Base-by-base conservation (phyloP, 306 rosid species). In the Betula pendula region DNA sequence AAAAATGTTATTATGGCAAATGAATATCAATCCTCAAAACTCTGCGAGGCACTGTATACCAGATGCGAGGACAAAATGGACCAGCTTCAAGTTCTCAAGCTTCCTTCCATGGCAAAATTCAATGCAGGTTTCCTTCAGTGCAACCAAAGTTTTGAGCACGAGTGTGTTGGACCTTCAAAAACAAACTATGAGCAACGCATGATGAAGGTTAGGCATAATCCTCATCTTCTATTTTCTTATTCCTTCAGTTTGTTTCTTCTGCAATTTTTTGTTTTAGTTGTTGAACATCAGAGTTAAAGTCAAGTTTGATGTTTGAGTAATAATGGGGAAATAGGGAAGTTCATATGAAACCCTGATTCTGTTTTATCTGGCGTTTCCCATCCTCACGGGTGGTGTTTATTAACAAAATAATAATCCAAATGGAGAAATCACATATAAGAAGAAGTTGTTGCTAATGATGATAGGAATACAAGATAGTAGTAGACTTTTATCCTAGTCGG, bases 41-140 rank as follows among this genome's bases (percentile, higher is more conserved):
- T 92, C 58, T 95, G 98, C 5, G 98, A 90, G 81, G 90, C 79
- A 62, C 79, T 90, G 76, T 95, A 92, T 83, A 95, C 85, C 47
- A 86, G 76, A 72, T 95, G 98, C 48, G 98, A 95, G 83, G 98
- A 95, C 76, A 74, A 80, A 76, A 92, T 95, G 98, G 98, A 95
- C 81, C 92, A 90, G 33, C 97, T 92, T 75, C 98, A 95, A 87
- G 89, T 81, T 81, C 97, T 95, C 50, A 85, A 87, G 79, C 98
- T 95, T 77, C 98, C 98, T 42, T 89, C 97, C 79, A 88, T 95
- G 97, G 97, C 98, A 43, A 95, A 95, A 81, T 95, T 95, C 67
- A 89, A 92, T 82, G 98, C 96, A 66, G 97, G 97, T 78, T 88
- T 92, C 85, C 77, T 85, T 79, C 91, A 85, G 45, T 92, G 98